A percentile compares a stretch with the other conserved stretches of the same genome.
phyloP scores from a whole-genome alignment of 2,329 filamentous ascomycete species.

The Fonsecaea multimorphosa region DNA sequence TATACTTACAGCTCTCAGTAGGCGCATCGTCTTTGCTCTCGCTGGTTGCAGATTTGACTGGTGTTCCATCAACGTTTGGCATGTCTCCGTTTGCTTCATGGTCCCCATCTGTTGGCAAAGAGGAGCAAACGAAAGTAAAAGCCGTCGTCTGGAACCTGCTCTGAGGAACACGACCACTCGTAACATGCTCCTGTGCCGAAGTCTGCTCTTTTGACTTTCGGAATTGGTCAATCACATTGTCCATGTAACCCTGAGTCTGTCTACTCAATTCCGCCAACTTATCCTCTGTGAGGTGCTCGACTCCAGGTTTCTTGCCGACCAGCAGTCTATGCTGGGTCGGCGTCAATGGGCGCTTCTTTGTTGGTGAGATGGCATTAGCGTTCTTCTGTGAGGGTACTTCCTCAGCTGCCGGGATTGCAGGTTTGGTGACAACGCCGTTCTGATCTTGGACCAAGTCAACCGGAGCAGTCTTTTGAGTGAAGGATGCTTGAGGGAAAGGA shows the following conservation, averaged over 20 bases:
- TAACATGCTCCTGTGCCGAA: neutral
- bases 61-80: neutral
- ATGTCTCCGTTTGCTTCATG: neutral
- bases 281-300: neutral
- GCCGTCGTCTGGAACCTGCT: neutral
- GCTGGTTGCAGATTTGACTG: neutral
- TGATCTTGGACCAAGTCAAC: slow-evolving; percentile 7
- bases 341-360: slow-evolving; percentile 8
- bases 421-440: neutral
- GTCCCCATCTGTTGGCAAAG: neutral
- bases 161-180: neutral
- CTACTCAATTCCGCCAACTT: slow-evolving; percentile 11
- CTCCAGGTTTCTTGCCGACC: slow-evolving; percentile 1
- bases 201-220: slow-evolving; percentile 3
- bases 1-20: neutral
- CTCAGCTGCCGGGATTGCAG: neutral
- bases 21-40: neutral
- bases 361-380: neutral
- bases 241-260: slow-evolving; percentile 24
- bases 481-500: slow-evolving; percentile 3
- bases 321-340: slow-evolving; percentile 27
- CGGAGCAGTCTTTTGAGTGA: neutral
- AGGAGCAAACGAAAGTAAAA: neutral
- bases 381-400: neutral
- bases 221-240: slow-evolving; percentile 29